A percentile compares a stretch with the other conserved stretches of the same genome.
Evolutionary conservation across 257 asterid species (phyloP).

Genomic region (Fraxinus americana): DNA sequence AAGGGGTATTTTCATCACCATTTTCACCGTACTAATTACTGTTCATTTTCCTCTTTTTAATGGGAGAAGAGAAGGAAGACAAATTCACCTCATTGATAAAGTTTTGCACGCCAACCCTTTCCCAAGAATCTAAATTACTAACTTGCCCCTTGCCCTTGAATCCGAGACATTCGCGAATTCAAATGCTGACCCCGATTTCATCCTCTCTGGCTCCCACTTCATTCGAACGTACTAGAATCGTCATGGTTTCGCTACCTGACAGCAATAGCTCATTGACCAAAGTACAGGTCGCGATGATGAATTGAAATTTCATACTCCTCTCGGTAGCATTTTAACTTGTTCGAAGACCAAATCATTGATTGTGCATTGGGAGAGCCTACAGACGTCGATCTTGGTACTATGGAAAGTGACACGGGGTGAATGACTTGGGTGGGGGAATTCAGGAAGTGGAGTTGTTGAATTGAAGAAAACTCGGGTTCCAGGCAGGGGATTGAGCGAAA

Average conservation of each 20-base stretch:
- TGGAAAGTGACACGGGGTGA: neutral
- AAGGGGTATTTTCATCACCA: too few species aligned
- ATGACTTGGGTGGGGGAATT: slow-evolving; percentile 15
- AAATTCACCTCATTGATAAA: slow-evolving; percentile 9
- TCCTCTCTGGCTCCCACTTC: slow-evolving; percentile 24
- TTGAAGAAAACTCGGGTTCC: slow-evolving; percentile 23
- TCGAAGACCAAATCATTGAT: slow-evolving; percentile 32
- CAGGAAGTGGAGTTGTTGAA: neutral
- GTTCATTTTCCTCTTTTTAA: too few species aligned
- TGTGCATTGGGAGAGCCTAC: slow-evolving; percentile 12
- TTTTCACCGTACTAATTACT: too few species aligned
- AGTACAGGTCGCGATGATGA: slow-evolving; percentile 27
- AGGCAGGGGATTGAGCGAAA: slow-evolving; percentile 17
- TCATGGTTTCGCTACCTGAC: slow-evolving; percentile 37
- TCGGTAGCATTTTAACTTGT: slow-evolving; percentile 36
- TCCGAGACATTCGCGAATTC: slow-evolving; percentile 30
- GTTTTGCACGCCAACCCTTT: slow-evolving; percentile 28
- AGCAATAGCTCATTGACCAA: slow-evolving; percentile 10
- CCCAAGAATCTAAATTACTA: slow-evolving; percentile 36
- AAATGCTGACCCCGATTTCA: slow-evolving; percentile 13
- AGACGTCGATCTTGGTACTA: neutral
- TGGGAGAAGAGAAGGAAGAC: slow-evolving; percentile 24
- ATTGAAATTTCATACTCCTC: slow-evolving; percentile 42
- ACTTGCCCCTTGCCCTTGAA: slow-evolving; percentile 33
- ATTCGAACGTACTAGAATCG: slow-evolving; percentile 25